Evolutionary conservation across 805 yeast species (phyloP), one percentile per base, ranked within the genome.

Genomic region (Candida railenensis): DNA sequence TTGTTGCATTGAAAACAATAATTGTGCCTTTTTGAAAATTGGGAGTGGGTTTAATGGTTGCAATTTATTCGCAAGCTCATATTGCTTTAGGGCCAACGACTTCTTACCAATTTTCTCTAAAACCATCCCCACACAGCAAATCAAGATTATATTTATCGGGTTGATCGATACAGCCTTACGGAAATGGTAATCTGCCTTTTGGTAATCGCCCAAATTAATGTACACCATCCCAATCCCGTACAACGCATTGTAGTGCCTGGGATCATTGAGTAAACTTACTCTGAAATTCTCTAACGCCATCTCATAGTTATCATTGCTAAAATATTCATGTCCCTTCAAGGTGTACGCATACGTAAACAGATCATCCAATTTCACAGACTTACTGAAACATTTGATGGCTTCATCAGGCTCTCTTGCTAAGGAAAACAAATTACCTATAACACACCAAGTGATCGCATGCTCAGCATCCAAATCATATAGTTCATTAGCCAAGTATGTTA

Each of bases 221-320:
- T 84, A 86, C 22, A 90, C 95, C 92, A 90, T 89, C 5, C 98
- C 99, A 47, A 94, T 79, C 22, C 99, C 99, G 59, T 94, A 94
- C 58, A 91, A 82, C 0, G 98, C 97, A 65, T 92, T 94, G 65
- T 91, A 94, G 61, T 89, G 97, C 47, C 90, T 74, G 40, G 84
- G 76, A 57, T 92, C 96, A 37, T 83, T 75, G 20, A 85, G 69
- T 40, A 94, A 73, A 3, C 97, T 95, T 51, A 76, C 73, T 33
- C 96, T 67, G 74, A 90, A 94, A 50, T 89, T 81, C 47, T 85
- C 88, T 50, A 87, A 77, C 0, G 99, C 97, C 59, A 83, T 80
- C 60, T 90, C 97, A 66, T 85, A 88, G 33, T 95, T 90, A 67
- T 95, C 99, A 57, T 81, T 89, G 1, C 92, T 78, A 30, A 89